Base-by-base conservation (phyloP, 1,139 yeast species). In the Yamadazyma blattariae region DNA sequence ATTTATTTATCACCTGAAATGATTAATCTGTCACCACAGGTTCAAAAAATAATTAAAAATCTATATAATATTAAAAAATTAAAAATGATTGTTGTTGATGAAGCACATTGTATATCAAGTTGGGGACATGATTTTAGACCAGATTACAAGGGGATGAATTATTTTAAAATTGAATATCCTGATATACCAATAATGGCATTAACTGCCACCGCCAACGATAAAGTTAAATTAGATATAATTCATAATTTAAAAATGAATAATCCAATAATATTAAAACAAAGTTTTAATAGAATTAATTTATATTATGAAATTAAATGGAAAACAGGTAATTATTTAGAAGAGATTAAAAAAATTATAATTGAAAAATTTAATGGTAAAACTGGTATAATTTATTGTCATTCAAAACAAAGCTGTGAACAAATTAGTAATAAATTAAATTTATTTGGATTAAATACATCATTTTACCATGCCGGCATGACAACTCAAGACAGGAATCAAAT, bases 91-190 rank as follows among this genome's bases (percentile, higher is more conserved):
- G 97, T 94, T 9, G 89, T 94, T 32, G 99, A 94, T 61, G 99
- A 94, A 55, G 98, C 98, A 0, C 99, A 94, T 61, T 94, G 99
- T 71, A 95, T 94, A 38, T 87, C 96, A 40, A 85, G 95, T 9
- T 94, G 99, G 99, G 99, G 99, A 13, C 98, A 94, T 59, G 98
- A 94, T 60, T 94, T 94, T 57, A 71, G 99, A 39, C 97, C 97
- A 0, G 97, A 92, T 57, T 94, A 94, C 61, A 87, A 89, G 51
- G 84, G 82, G 21, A 68, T 94, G 57, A 80, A 81, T 26, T 72
- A 73, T 44, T 84, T 94, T 57, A 87, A 89, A 51, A 59, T 65
- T 24, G 74, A 77, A 39, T 92, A 76, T 53, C 95, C 96, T 0
- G 74, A 72, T 32, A 78, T 88, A 7, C 98, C 98, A 1, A 69